Base-by-base conservation (phyloP, 768 basidiomycete genomes). In the Obba rivulosa region DNA sequence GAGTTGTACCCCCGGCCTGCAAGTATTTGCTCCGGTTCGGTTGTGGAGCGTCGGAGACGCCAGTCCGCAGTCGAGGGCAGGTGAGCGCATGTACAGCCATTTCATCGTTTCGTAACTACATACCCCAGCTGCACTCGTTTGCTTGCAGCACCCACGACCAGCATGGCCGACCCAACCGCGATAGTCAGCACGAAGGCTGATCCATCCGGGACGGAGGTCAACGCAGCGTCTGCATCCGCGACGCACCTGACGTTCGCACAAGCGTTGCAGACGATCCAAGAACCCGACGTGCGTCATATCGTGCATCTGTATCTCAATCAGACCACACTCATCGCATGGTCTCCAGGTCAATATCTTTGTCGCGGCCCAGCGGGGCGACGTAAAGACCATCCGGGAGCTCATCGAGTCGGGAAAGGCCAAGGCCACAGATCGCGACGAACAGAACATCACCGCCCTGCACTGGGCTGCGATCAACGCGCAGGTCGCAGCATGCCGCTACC, bases 381-480 rank as follows among this genome's bases (percentile, higher is more conserved):
- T 92, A 7, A 62, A 66, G 8, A 67, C 77, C 36, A 66, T 95
- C 23, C 77, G 76, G 5, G 65, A 78, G 43, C 77, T 93, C 48
- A 72, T 93, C 35, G 79, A 83, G 56, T 85, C 82, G 1, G 86
- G 86, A 3, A 71, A 74, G 50, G 85, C 85, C 17, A 74, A 68
- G 5, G 86, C 83, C 17, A 83, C 83, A 13, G 90, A 91, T 66
- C 74, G 86, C 41, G 95, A 98, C 67, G 76, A 78, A 23, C 87
- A 95, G 64, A 92, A 94, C 57, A 90, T 97, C 53, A 95, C 94
- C 0, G 87, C 96, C 1, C 78, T 99, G 1, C 96, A 99, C 62
- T 99, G 96, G 96, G 94, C 96, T 8, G 86, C 94, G 1, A 97
- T 98, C 62, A 97, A 97, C 59, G 93, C 92, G 3, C 92, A 97